A percentile compares a stretch with the other conserved stretches of the same genome.
phyloP scores from a whole-genome alignment of 2,329 filamentous ascomycete genomes.

The Keithomyces neogunnii region DNA sequence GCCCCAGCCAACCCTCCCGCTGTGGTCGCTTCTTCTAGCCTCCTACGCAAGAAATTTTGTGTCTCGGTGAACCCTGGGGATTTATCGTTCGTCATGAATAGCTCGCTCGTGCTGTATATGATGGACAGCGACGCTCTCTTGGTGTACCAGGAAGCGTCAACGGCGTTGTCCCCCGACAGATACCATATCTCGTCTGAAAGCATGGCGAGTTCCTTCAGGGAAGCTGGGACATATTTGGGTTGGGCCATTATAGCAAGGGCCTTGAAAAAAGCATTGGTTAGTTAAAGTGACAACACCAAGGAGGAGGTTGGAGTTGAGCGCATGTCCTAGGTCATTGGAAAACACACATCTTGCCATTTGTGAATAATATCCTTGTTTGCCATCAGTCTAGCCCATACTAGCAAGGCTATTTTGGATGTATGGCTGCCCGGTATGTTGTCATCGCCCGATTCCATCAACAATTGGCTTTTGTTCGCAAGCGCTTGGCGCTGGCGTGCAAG shows the following conservation, averaged over 20 bases:
- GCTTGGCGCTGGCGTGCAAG: slow-evolving; percentile 57
- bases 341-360: slow-evolving; percentile 74
- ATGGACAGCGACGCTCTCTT: slow-evolving; percentile 49
- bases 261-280: slow-evolving; percentile 31
- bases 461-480: slow-evolving; percentile 35
- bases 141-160: slow-evolving; percentile 83
- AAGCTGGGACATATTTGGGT: slow-evolving; percentile 65
- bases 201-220: slow-evolving; percentile 67
- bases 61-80: slow-evolving; percentile 69
- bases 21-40: slow-evolving; percentile 60
- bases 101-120: slow-evolving; percentile 64
- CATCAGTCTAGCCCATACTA: slow-evolving; percentile 70
- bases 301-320: neutral
- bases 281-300: neutral
- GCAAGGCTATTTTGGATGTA: slow-evolving; percentile 55
- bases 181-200: slow-evolving; percentile 92
- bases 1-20: slow-evolving; percentile 55
- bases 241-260: slow-evolving; percentile 88
- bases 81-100: slow-evolving; percentile 89
- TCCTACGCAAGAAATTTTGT: slow-evolving; percentile 66
- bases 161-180: slow-evolving; percentile 69
- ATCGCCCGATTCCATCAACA: slow-evolving; percentile 26
- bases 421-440: slow-evolving; percentile 21
- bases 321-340: neutral
- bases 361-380: slow-evolving; percentile 65